Evolutionary conservation across 2,329 filamentous ascomycete species (phyloP), one percentile per base, ranked within the genome.

Genomic region (Tolypocladium album): DNA sequence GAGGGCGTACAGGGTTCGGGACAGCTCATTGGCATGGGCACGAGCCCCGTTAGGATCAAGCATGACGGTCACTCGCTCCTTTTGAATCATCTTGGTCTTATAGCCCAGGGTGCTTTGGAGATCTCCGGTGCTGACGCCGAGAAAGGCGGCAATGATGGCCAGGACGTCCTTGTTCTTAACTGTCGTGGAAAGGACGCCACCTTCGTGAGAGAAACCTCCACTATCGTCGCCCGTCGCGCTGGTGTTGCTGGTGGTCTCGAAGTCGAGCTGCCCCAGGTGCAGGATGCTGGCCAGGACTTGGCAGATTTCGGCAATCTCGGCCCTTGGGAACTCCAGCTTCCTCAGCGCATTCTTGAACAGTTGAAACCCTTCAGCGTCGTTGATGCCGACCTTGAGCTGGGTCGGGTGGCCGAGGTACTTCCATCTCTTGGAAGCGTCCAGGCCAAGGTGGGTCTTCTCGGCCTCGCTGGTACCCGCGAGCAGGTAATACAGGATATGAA

Each of bases 11-110:
- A 99, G 78, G 0, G 93, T 97, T 58, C 93, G 84, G 5, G 94
- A 92, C 56, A 99, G 83, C 74, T 97, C 94, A 69, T 97, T 92
- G 20, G 94, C 94, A 67, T 97, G 97, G 45, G 86, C 88, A 57
- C 92, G 88, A 55, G 94, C 94, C 45, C 94, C 94, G 60, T 86
- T 87, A 8, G 93, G 90, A 70, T 99, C 94, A 40, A 99, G 83
- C 92, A 99, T 96, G 65, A 99, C 90, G 0, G 94, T 99, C n/a
- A 99, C 94, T 59, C 94, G 88, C 78, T 99, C 94, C 64, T 92
- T 89, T 70, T 95, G 90, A 60, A 99, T 88, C 66, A 94, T 97
- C 80, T 96, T 97, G 24, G 92, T 97, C 77, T 96, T 95, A 79
- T 97, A 96, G 3, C 92, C 91, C 61, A 99, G 79, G 38, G 91